Base-by-base conservation (phyloP, 2,329 filamentous ascomycete genomes). In the Parastagonospora avenae region DNA sequence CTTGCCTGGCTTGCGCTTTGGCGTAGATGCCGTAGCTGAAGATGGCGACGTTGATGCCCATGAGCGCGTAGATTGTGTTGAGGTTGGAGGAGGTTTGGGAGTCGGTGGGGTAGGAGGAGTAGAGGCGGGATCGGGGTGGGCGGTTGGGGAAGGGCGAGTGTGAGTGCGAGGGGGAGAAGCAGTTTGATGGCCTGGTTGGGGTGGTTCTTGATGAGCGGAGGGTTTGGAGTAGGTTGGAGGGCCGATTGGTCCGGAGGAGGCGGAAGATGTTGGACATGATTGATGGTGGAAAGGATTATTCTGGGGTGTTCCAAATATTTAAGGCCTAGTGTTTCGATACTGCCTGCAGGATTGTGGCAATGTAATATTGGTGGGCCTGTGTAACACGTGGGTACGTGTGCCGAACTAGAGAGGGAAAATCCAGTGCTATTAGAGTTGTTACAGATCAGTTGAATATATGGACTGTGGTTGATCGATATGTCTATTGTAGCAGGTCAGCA, bases 11-110 rank as follows among this genome's bases (percentile, higher is more conserved):
- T 57, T 60, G 53, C 15, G 52, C 66, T 52, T 54, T 58, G 47
- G 68, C 60, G 54, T 75, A 77, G 11, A 64, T 48, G 62, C 66
- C 74, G 48, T 73, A 71, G 31, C 53, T 60, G 48, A 72, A 80
- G 42, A 79, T 61, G 45, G 67, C 68, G 15, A 62, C 49, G 52
- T 80, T 80, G 57, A 75, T 32, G 35, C 70, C 72, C 36, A 79
- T 71, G 47, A 79, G 48, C 15, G 60, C 52, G 44, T 70, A 74
- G 39, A 76, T 57, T 28, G 74, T 50, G 8, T 41, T 39, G n/a
- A 40, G 54, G 54, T 66, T 66, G 45, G 37, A 36, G 32, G 24
- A 28, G 29, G 36, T n/a, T 40, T 52, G 54, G 35, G 37, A 9
- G 28, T 8, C 19, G n/a, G 42, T 31, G 42, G 11, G 24, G 33